Evolutionary conservation across 2,329 filamentous ascomycete species (phyloP).

Genomic region (Pezicula radicicola): DNA sequence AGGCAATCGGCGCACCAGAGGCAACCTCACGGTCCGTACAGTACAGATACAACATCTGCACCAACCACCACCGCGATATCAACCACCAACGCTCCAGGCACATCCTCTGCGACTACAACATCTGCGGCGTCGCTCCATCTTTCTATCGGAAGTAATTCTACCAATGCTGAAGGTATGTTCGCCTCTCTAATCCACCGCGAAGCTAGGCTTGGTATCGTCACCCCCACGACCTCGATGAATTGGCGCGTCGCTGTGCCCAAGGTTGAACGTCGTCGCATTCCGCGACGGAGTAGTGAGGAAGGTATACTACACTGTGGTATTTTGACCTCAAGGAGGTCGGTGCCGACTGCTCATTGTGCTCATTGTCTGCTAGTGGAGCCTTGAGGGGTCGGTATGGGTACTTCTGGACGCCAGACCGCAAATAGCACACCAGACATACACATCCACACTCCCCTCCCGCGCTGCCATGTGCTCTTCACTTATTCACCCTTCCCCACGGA

Average conservation of each 20-base stretch:
- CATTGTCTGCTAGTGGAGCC: background rate
- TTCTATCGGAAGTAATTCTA: conserved; percentile 13
- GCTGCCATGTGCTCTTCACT: background rate
- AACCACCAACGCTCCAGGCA: conserved; percentile 11
- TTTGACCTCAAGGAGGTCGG: background rate
- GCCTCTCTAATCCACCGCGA: conserved; percentile 4
- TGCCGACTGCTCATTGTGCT: background rate
- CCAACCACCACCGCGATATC: conserved; percentile 16
- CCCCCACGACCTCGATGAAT: conserved; percentile 1
- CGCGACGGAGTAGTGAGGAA: background rate
- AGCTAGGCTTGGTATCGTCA: conserved; percentile 5
- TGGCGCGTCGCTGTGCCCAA: background rate
- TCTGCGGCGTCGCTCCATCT: background rate
- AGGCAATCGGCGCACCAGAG: background rate
- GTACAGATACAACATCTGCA: conserved; percentile 4
- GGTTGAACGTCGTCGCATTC: background rate
- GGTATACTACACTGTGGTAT: background rate
- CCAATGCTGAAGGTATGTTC: conserved; percentile 31
- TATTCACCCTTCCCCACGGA: background rate
- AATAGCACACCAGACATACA: background rate
- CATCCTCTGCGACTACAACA: background rate
- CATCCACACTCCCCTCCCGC: background rate
- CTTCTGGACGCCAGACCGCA: background rate
- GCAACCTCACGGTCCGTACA: too few species aligned
- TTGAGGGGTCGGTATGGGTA: background rate